These are phyloP conservation scores for Wickerhamiella australiensis DNA, from an alignment of 805 yeast species.

Conservation along the genomic window DNA sequence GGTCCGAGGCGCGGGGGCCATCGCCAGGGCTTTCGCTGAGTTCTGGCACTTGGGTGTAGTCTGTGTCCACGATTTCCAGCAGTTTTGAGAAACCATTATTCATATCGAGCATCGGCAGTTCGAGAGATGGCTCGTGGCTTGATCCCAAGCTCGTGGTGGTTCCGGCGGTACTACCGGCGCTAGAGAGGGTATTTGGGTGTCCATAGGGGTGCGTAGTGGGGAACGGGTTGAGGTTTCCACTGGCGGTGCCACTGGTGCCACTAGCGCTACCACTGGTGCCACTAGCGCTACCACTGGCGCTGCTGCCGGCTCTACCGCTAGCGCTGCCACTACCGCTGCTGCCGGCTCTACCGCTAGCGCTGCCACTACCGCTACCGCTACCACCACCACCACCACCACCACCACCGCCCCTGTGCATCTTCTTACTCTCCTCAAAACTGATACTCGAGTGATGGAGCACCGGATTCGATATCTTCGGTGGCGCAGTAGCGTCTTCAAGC, in stretches of 20 bases:
- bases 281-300: background rate
- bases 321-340: background rate
- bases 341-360: background rate
- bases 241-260: background rate
- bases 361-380: background rate
- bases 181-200: too few relatives aligned
- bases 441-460: constrained; percentile 8
- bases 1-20: background rate
- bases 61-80: background rate
- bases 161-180: too few relatives aligned
- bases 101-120: background rate
- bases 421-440: background rate
- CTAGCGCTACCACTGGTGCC: background rate
- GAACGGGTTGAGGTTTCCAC: too few relatives aligned
- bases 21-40: constrained; percentile 5
- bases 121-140: background rate
- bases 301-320: background rate
- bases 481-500: background rate
- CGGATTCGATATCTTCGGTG: constrained; percentile 7
- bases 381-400: background rate
- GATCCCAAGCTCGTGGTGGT: too few relatives aligned
- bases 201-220: too few relatives aligned
- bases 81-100: background rate
- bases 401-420: background rate
- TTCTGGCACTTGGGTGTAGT: constrained; percentile 1